phyloP scores from a whole-genome alignment of 768 basidiomycete genomes.

The Pulveroboletus sp. region DNA sequence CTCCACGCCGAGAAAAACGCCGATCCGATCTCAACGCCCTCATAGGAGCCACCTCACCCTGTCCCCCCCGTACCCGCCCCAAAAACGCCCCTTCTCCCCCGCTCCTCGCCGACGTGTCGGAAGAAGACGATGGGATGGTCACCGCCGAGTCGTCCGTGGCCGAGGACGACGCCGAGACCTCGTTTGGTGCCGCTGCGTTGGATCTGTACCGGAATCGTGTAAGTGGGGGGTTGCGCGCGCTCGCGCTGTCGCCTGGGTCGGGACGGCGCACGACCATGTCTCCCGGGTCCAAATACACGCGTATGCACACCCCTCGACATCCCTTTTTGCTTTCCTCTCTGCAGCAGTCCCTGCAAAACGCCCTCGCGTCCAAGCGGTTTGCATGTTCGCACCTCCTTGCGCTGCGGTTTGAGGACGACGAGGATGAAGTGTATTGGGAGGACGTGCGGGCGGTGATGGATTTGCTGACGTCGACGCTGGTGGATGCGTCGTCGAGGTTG shows the following conservation, averaged over 20 bases:
- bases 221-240: constrained; percentile 46
- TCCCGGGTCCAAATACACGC: constrained; percentile 61
- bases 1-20: constrained; percentile 49
- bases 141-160: constrained; percentile 18
- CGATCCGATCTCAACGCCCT: constrained; percentile 53
- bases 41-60: constrained; percentile 32
- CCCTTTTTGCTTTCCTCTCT: constrained; percentile 67
- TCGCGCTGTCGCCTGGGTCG: constrained; percentile 36
- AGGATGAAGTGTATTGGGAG: constrained; percentile 82
- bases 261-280: constrained; percentile 31
- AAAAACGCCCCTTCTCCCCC: constrained; percentile 39
- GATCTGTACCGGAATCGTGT: constrained; percentile 55
- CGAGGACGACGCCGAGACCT: constrained; percentile 27
- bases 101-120: constrained; percentile 36
- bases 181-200: constrained; percentile 64
- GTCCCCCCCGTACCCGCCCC: constrained; percentile 26
- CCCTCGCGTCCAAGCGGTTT: constrained; percentile 70
- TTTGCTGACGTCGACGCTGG: constrained; percentile 63
- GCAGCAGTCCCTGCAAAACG: constrained; percentile 58
- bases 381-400: constrained; percentile 79
- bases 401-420: constrained; percentile 69
- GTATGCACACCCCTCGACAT: constrained; percentile 57
- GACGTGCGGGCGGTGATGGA: constrained; percentile 75
- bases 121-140: constrained; percentile 35
- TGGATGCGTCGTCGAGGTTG: constrained; percentile 62